Evolutionary conservation across 805 yeast species (phyloP).

Genomic region (Candida verbasci): DNA sequence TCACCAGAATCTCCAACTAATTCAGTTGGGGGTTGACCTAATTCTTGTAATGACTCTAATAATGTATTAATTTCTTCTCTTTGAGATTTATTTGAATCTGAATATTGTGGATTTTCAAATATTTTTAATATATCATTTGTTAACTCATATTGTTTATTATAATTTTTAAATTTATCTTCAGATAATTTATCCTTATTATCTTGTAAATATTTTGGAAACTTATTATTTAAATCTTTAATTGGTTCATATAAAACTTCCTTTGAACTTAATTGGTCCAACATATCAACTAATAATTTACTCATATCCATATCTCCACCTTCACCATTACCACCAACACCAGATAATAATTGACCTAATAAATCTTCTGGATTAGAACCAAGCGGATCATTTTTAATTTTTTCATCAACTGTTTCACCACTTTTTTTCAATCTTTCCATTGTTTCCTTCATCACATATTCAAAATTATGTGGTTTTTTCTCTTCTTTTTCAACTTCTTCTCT

Average conservation of each 20-base stretch:
- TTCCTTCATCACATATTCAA: slow-evolving; percentile 72
- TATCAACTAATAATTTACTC: slow-evolving; percentile 59
- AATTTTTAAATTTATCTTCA: slow-evolving; percentile 47
- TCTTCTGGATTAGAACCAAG: slow-evolving; percentile 40
- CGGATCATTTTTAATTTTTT: slow-evolving; percentile 46
- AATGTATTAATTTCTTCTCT: slow-evolving; percentile 51
- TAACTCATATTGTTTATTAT: slow-evolving; percentile 56
- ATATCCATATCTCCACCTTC: slow-evolving; percentile 50
- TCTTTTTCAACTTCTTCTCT: slow-evolving; percentile 23
- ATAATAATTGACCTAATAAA: slow-evolving; percentile 59
- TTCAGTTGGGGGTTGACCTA: slow-evolving; percentile 80
- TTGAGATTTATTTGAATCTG: slow-evolving; percentile 41
- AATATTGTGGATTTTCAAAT: slow-evolving; percentile 64
- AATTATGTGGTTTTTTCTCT: slow-evolving; percentile 35
- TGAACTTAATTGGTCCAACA: slow-evolving; percentile 77
- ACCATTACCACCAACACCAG: slow-evolving; percentile 40
- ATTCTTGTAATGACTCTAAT: slow-evolving; percentile 65
- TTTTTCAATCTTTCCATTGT: slow-evolving; percentile 78
- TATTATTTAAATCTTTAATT: slow-evolving; percentile 69
- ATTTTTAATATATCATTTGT: slow-evolving; percentile 57
- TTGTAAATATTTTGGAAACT: slow-evolving; percentile 68
- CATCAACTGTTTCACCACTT: slow-evolving; percentile 68
- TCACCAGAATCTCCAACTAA: slow-evolving; percentile 56
- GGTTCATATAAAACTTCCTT: slow-evolving; percentile 88
- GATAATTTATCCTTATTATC: slow-evolving; percentile 44